Evolutionary conservation across 768 basidiomycete species (phyloP).

Genomic region (Pleurotus djamor): DNA sequence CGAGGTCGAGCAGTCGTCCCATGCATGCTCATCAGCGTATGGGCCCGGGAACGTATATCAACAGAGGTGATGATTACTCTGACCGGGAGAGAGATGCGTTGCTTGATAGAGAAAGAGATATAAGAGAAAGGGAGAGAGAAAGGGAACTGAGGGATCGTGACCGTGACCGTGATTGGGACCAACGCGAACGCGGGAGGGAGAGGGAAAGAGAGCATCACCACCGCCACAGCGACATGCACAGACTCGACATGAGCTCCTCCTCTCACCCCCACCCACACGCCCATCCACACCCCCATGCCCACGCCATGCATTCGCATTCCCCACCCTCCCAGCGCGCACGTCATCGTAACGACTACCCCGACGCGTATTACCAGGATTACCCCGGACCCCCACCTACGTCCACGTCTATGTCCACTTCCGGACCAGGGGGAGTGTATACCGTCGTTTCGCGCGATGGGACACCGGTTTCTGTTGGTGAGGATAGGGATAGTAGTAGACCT

Average conservation of each 20-base stretch:
- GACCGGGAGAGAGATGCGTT: slow-evolving; percentile 23
- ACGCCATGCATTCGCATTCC: slow-evolving; percentile 36
- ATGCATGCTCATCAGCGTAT: slow-evolving; percentile 36
- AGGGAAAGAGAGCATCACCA: too few relatives aligned
- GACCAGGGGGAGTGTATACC: slow-evolving; percentile 25
- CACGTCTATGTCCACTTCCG: slow-evolving; percentile 9
- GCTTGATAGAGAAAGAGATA: slow-evolving; percentile 8
- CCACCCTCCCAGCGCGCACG: slow-evolving; percentile 38
- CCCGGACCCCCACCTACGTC: slow-evolving; percentile 9
- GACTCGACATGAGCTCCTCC: slow-evolving; percentile 18
- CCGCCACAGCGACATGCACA: slow-evolving; percentile 12
- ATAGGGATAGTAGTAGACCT: slow-evolving; percentile 25
- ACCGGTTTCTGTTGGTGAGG: slow-evolving; percentile 47
- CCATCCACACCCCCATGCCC: slow-evolving; percentile 9
- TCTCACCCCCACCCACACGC: too few relatives aligned
- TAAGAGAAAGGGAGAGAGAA: slow-evolving; percentile 23
- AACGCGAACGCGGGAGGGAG: slow-evolving; percentile 16
- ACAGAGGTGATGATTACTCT: slow-evolving; percentile 49
- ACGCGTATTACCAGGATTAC: slow-evolving; percentile 5
- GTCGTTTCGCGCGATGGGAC: slow-evolving; percentile 54
- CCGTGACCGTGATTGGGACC: slow-evolving; percentile 40
- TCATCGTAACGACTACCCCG: slow-evolving; percentile 27
- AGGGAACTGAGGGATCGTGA: too few relatives aligned
- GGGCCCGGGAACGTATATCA: slow-evolving; percentile 59
- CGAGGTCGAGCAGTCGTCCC: slow-evolving; percentile 3